Evolutionary conservation across 176 grass and related monocot species (phyloP).

Genomic region (Alloteropsis semialata): DNA sequence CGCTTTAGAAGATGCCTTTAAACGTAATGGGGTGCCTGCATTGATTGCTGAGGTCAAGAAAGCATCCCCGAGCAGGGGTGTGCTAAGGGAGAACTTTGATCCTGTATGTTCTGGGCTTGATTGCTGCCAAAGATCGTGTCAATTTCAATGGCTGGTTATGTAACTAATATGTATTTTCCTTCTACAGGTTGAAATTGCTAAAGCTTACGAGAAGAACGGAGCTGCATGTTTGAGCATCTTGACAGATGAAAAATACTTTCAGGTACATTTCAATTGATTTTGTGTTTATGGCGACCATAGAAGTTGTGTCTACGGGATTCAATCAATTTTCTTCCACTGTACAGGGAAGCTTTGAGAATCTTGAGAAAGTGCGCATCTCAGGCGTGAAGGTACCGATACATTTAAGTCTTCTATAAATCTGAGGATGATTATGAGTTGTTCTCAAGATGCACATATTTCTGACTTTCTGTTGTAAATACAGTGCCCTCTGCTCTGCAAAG

Average conservation of each 20-base stretch:
- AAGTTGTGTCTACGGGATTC: not conserved
- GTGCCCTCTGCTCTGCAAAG: slow-evolving; percentile 99
- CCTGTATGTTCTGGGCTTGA: slow-evolving; percentile 53
- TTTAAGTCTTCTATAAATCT: not conserved
- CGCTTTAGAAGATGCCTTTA: slow-evolving; percentile 55
- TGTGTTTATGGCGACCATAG: not conserved
- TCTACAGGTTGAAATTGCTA: slow-evolving; percentile 66
- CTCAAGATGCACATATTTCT: not conserved
- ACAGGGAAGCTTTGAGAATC: slow-evolving; percentile 89
- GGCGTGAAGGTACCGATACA: slow-evolving; percentile 66
- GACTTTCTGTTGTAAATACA: slow-evolving; percentile 47
- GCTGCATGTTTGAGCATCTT: slow-evolving; percentile 81
- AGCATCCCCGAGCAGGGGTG: slow-evolving; percentile 81
- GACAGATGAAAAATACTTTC: slow-evolving; percentile 74
- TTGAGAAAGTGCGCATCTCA: slow-evolving; percentile 75
- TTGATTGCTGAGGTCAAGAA: slow-evolving; percentile 94
- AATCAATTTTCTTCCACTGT: slow-evolving; percentile 7
- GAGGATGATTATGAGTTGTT: slow-evolving; percentile 17
- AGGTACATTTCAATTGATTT: slow-evolving; percentile 34
- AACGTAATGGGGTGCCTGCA: slow-evolving; percentile 60
- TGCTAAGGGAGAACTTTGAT: slow-evolving; percentile 85
- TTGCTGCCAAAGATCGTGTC: not conserved
- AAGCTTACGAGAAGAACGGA: slow-evolving; percentile 65
- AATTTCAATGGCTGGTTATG: slow-evolving; percentile 1
- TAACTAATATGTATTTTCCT: not conserved